A percentile compares a stretch with the other conserved stretches of the same genome.
These are phyloP conservation scores for Rhytidhysteron rufulum DNA, from an alignment of 2,329 filamentous ascomycete genomes.

Conservation along the genomic window DNA sequence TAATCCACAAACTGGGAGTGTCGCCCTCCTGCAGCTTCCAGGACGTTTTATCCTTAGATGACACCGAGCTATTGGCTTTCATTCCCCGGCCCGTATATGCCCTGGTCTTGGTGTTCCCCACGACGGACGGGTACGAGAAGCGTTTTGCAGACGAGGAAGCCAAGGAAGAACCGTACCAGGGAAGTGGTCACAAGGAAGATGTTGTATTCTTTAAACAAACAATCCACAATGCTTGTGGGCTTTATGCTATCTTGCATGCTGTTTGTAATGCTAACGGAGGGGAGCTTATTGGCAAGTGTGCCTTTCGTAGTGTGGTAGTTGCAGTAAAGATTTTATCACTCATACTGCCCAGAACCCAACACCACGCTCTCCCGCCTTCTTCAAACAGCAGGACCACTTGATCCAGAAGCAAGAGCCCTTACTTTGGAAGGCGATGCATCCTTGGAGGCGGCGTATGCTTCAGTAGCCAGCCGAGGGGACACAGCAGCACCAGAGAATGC, in stretches of 20 bases:
- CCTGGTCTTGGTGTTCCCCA: constrained; percentile 86
- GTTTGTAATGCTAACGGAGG: constrained; percentile 71
- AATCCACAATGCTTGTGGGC: constrained; percentile 86
- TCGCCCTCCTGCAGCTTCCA: constrained; percentile 67
- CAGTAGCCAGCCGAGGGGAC: constrained; percentile 21
- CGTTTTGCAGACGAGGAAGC: constrained; percentile 68
- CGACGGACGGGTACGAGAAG: constrained; percentile 72
- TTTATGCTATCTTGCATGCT: constrained; percentile 84
- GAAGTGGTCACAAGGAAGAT: constrained; percentile 61
- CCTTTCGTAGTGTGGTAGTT: not conserved
- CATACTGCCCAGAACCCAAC: constrained; percentile 5
- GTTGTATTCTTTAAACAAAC: constrained; percentile 93
- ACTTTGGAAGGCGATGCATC: constrained; percentile 18
- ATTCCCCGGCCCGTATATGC: constrained; percentile 81
- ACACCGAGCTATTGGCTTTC: constrained; percentile 74
- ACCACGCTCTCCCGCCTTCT: constrained; percentile 15
- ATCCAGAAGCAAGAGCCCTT: constrained; percentile 11
- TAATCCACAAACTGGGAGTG: constrained; percentile 80
- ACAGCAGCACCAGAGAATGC: constrained; percentile 21
- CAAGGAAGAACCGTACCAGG: constrained; percentile 56
- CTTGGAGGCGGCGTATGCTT: constrained; percentile 24
- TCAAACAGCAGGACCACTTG: constrained; percentile 5
- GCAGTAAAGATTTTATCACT: not conserved
- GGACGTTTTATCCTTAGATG: constrained; percentile 84
- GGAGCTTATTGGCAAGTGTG: constrained; percentile 53